Evolutionary conservation across 2,329 filamentous ascomycete genomes (phyloP).

Genomic region (Pseudogymnoascus sp.): DNA sequence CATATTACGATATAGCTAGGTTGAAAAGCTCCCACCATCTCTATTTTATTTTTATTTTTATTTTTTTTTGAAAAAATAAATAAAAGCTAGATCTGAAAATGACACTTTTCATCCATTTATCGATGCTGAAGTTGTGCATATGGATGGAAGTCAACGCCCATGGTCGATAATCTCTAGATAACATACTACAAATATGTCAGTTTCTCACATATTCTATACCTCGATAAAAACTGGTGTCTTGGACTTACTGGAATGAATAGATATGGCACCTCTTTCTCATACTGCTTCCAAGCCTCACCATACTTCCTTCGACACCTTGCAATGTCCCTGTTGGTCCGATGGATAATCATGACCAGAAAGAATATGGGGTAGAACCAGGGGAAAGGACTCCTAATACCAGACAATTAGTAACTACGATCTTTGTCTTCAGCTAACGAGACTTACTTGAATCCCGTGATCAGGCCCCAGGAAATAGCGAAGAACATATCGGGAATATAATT

Average conservation of each 20-base stretch:
- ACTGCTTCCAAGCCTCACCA: slow-evolving; percentile 74
- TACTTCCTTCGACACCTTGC: slow-evolving; percentile 70
- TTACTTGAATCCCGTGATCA: slow-evolving; percentile 65
- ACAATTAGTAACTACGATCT: too few relatives aligned
- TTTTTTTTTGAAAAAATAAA: too few relatives aligned
- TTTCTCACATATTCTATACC: background rate
- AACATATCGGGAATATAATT: slow-evolving; percentile 76
- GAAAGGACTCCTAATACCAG: slow-evolving; percentile 53
- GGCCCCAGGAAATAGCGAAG: slow-evolving; percentile 69
- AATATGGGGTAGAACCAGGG: slow-evolving; percentile 87
- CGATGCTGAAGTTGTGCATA: too few relatives aligned
- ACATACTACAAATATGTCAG: slow-evolving; percentile 13
- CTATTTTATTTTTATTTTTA: too few relatives aligned
- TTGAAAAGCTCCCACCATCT: too few relatives aligned
- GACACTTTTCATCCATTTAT: too few relatives aligned
- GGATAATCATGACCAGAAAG: slow-evolving; percentile 71
- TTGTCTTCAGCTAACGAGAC: too few relatives aligned
- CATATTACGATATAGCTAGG: too few relatives aligned
- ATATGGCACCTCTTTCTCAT: slow-evolving; percentile 72
- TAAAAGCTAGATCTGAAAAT: too few relatives aligned
- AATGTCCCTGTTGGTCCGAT: slow-evolving; percentile 69
- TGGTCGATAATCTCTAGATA: background rate
- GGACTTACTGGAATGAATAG: slow-evolving; percentile 65
- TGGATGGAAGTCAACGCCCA: too few relatives aligned
- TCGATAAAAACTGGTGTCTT: background rate